Evolutionary conservation across 805 yeast genomes (phyloP), one percentile per base, ranked within the genome.

Genomic region (Saccharomycopsis fibuligera): DNA sequence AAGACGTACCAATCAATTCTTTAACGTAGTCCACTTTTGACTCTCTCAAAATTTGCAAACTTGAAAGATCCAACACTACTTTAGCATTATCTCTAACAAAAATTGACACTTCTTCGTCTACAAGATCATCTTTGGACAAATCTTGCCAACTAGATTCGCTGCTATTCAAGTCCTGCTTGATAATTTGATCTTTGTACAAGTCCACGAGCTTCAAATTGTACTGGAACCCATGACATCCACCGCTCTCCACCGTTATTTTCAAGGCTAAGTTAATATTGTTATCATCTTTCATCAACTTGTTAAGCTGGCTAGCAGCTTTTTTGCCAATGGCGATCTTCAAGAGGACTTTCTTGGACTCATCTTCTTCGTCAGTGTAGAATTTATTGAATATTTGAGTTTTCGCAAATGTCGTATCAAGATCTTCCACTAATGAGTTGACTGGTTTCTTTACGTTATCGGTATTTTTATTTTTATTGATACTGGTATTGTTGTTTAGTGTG

Each of bases 151-250:
- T 14, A 12, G 21, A 22, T 4, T 55, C 44, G n/a, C n/a, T n/a
- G n/a, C n/a, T n/a, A 25, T 63, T 64, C 19, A 68, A 60, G 16
- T 54, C 46, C 22, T 30, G 38, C 22, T 21, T 49, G 5, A 50
- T 41, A 8, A 54, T 55, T 14, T 68, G 57, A 44, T 69, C 75
- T 31, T 64, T 58, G 3, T 51, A 49, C 38, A 68, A 56, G 50
- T 75, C 73, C 3, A 80, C 73, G 40, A 93, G 70, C 46, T 79
- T 75, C 59, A 93, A 68, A 55, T 83, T 75, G 61, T 93, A 93
- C 65, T 93, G 98, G 66, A 87, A 93, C 17, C 99, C 99, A 64
- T 93, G 99, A 63, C 99, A 93, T 1, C 99, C 99, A 8, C 99
- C 99, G 60, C 95, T 84, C 58, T 89, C 96, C 8, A 93, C 97